These are phyloP conservation scores for Xanthoconium purpureum DNA, from an alignment of 768 basidiomycete species.

Conservation along the genomic window DNA sequence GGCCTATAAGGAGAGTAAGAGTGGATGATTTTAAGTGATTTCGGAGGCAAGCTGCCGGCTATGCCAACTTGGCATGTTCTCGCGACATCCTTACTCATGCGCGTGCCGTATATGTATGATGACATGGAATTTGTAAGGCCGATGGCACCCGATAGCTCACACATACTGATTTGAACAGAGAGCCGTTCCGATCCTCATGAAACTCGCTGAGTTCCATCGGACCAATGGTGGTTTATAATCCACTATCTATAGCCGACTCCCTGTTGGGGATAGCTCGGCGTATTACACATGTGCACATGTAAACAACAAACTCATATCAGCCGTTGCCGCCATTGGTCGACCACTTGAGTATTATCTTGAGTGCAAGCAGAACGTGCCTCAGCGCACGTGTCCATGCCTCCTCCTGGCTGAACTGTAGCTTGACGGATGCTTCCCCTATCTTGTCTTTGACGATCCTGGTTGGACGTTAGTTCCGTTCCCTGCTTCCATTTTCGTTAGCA, in stretches of 20 bases:
- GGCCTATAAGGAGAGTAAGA: not conserved
- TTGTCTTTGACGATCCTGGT: slow-evolving; percentile 85
- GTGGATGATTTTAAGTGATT: not conserved
- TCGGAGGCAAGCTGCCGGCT: not conserved
- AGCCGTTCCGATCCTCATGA: too few species aligned
- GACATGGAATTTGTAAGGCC: slow-evolving; percentile 20
- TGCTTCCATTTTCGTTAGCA: not conserved
- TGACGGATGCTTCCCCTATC: slow-evolving; percentile 93
- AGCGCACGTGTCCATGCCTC: slow-evolving; percentile 94
- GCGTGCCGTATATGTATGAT: not conserved
- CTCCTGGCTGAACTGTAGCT: slow-evolving; percentile 92
- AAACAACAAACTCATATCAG: not conserved
- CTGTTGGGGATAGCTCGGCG: not conserved
- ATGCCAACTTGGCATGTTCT: not conserved
- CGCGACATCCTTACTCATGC: slow-evolving; percentile 15
- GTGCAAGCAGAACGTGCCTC: slow-evolving; percentile 83
- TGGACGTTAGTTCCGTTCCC: not conserved
- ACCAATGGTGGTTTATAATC: not conserved
- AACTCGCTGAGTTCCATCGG: not conserved
- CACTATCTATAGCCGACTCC: not conserved
- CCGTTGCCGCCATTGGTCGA: slow-evolving; percentile 74
- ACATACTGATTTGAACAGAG: too few species aligned
- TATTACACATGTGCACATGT: not conserved
- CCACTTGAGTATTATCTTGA: slow-evolving; percentile 88
- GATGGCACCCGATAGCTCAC: not conserved